A percentile compares a stretch with the other conserved stretches of the same genome.
phyloP scores from a whole-genome alignment of 495 filamentous ascomycete species.

The Aspergillus ellipticus region DNA sequence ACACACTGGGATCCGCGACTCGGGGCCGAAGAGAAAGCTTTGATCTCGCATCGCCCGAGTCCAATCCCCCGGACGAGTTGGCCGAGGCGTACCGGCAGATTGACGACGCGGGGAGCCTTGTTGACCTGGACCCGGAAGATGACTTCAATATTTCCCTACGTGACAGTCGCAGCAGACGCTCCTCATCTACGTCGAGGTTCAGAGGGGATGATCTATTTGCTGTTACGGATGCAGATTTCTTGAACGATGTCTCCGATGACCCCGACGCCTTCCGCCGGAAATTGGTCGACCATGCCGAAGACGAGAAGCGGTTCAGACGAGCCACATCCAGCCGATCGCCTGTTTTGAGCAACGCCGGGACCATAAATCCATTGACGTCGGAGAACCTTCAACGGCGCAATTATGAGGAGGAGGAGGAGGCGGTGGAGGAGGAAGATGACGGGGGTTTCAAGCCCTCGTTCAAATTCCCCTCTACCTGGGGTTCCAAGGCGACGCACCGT shows the following conservation, averaged over 20 bases:
- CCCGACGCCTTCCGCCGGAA: slow-evolving; percentile 30
- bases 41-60: slow-evolving; percentile 20
- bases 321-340: slow-evolving; percentile 42
- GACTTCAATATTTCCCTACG: slow-evolving; percentile 21
- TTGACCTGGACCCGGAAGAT: slow-evolving; percentile 30
- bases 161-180: slow-evolving; percentile 19
- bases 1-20: slow-evolving; percentile 9
- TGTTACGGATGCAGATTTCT: slow-evolving; percentile 24
- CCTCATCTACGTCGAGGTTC: slow-evolving; percentile 24
- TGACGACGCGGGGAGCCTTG: slow-evolving; percentile 39
- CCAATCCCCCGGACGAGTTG: slow-evolving; percentile 42
- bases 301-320: slow-evolving; percentile 44
- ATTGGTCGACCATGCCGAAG: slow-evolving; percentile 36
- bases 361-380: slow-evolving; percentile 33
- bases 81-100: slow-evolving; percentile 44
- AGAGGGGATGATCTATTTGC: slow-evolving; percentile 17
- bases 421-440: slow-evolving; percentile 27
- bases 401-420: slow-evolving; percentile 19
- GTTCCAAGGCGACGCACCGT: slow-evolving; percentile 47
- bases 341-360: slow-evolving; percentile 44
- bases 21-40: slow-evolving; percentile 14
- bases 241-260: slow-evolving; percentile 29
- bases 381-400: slow-evolving; percentile 48
- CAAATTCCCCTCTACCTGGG: slow-evolving; percentile 58
- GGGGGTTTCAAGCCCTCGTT: slow-evolving; percentile 48